A percentile compares a stretch with the other conserved stretches of the same genome.
Evolutionary conservation across 2,329 filamentous ascomycete species (phyloP).

Genomic region (Aspergillus felis): DNA sequence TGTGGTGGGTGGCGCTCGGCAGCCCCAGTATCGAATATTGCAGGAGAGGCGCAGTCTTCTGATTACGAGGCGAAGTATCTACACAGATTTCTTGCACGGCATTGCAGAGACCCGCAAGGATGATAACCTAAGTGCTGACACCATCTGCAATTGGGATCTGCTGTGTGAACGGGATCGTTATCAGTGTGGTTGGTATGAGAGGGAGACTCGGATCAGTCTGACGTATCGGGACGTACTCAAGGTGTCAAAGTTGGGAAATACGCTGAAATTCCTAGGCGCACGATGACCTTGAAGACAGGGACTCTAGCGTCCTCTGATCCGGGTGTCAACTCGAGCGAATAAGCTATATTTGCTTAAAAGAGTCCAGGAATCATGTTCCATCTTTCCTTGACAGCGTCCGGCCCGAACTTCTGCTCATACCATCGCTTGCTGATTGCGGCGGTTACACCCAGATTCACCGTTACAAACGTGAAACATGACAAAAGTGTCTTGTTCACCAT

Average conservation of each 20-base stretch:
- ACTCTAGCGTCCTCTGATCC: background rate
- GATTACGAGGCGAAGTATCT: conserved; percentile 52
- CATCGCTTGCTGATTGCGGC: conserved; percentile 73
- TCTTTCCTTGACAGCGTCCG: conserved; percentile 56
- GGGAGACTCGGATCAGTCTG: conserved; percentile 55
- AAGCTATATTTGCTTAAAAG: conserved; percentile 22
- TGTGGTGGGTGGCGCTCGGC: conserved; percentile 13
- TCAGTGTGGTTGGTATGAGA: conserved; percentile 41
- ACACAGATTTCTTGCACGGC: conserved; percentile 57
- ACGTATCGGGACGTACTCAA: conserved; percentile 81
- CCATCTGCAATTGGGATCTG: conserved; percentile 56
- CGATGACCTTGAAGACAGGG: conserved; percentile 11
- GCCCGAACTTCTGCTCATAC: conserved; percentile 74
- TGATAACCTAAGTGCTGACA: conserved; percentile 52
- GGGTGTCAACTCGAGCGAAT: background rate
- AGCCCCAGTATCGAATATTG: conserved; percentile 57
- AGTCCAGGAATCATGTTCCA: conserved; percentile 71
- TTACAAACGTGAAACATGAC: conserved; percentile 68
- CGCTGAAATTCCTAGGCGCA: conserved; percentile 52
- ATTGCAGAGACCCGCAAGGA: conserved; percentile 59
- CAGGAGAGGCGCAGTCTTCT: conserved; percentile 77
- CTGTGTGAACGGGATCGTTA: conserved; percentile 42
- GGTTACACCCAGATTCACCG: conserved; percentile 75
- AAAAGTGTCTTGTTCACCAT: conserved; percentile 70
- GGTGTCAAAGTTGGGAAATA: conserved; percentile 69